Evolutionary conservation across 345 rosid genomes (phyloP), one percentile per base, ranked within the genome.

Genomic region (Lenwebbia sp.): DNA sequence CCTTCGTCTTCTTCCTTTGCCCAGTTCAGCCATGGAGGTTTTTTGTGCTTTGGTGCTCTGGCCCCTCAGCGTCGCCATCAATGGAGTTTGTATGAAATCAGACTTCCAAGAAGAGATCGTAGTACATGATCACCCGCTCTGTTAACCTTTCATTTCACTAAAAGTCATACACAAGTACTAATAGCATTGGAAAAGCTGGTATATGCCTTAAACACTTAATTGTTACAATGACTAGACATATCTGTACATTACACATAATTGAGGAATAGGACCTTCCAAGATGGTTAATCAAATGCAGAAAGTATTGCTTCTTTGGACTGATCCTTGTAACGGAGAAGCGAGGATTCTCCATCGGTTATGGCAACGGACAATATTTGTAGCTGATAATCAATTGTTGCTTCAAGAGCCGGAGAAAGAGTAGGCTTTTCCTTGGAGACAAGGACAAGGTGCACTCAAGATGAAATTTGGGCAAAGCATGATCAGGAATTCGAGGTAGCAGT

Each of bases 121-220:
- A 97, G n/a, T 86, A 96, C 95, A 91, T 96, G 97, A 91, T 94
- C 96, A 75, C 98, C 98, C 81, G 97, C 99, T 90, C 96, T 96
- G 86, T 96, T 96, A 84, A 97, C 99, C 99, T 97, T 88, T 84
- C 83, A 90, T 50, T 84, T 83, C 58, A 81, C 23, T 52, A 91
- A 55, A 85, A 65, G 50, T 74, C 49, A 62, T 17, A 15, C 11
- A 28, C 75, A 14, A 62, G 22, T 30, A 62, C 75, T 62, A 33
- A 17, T 28, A 40, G 3, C 28, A 28, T 40, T 37, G 40, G 40
- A 60, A 60, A 60, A 60, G 40, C 74, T 28, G 3, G 40, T 28
- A 60, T 28, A 60, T 84, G n/a, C 28, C 30, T 23, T 47, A 50
- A 60, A 86, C 26, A 25, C 51, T 47, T 47, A 52, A 41, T 22